Percentiles rank a stretch among this genome's conserved stretches.
These are phyloP conservation scores for Saccharomycopsis sp. DNA, from an alignment of 805 yeast genomes.

Conservation along the genomic window DNA sequence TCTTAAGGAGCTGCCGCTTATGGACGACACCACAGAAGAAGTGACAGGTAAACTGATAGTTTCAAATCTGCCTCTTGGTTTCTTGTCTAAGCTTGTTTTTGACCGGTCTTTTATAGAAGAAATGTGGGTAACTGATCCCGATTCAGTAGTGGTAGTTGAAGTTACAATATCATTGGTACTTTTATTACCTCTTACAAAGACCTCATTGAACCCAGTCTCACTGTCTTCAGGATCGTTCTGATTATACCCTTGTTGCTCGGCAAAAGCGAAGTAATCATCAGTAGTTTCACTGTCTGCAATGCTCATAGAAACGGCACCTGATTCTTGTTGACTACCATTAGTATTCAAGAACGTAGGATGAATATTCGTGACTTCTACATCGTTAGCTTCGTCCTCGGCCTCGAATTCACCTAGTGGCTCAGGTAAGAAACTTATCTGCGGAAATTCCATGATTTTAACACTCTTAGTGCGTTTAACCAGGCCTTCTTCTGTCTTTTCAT, in stretches of 20 bases:
- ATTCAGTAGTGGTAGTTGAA: neutral
- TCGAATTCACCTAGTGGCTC: too few species aligned
- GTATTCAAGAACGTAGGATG: neutral
- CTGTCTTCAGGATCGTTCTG: neutral
- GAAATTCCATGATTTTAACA: neutral
- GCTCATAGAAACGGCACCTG: neutral
- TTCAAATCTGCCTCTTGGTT: neutral
- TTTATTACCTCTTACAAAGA: neutral
- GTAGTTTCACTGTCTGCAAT: neutral
- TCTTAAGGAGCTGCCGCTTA: neutral
- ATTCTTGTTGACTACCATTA: neutral
- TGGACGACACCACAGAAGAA: neutral
- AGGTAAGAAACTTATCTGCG: neutral
- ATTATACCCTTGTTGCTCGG: neutral
- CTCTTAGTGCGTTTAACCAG: neutral
- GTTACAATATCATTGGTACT: neutral
- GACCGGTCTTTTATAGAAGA: neutral
- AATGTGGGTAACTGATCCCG: neutral
- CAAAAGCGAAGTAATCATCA: neutral
- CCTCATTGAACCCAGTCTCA: neutral
- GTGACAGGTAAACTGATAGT: conserved; percentile 2
- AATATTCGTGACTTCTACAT: neutral
- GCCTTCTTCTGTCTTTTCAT: too few species aligned
- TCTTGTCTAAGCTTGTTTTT: neutral
- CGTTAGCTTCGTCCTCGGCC: too few species aligned